Conservation (phyloP, 2,329 filamentous ascomycete genomes). For the Clarireedia sp. region DNA sequence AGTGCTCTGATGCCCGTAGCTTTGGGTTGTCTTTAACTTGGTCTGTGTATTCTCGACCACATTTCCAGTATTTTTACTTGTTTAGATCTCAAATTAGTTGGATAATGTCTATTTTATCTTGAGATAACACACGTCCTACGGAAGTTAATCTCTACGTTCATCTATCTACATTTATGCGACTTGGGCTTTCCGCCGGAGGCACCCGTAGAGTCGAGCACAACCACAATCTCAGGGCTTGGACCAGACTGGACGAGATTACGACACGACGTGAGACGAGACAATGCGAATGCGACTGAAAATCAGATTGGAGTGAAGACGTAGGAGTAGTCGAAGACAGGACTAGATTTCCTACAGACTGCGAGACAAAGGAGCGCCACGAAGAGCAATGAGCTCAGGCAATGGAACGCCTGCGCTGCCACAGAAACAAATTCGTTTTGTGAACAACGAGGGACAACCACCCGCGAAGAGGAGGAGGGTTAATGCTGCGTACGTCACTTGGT, state of each 20-base stretch:
- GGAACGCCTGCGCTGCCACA: neutral
- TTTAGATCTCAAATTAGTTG: too few species aligned
- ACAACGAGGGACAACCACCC: constrained; percentile 72
- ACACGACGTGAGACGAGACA: neutral
- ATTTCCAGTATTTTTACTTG: too few species aligned
- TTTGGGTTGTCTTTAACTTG: too few species aligned
- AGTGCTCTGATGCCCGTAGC: too few species aligned
- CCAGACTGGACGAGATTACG: neutral
- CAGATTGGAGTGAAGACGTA: neutral
- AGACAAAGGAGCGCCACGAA: neutral
- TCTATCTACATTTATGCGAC: neutral
- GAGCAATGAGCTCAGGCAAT: constrained; percentile 1
- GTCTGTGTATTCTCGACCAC: too few species aligned
- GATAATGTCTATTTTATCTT: too few species aligned
- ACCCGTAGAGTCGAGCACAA: neutral
- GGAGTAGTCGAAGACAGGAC: neutral
- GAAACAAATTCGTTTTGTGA: constrained; percentile 69
- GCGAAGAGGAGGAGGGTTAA: constrained; percentile 72
- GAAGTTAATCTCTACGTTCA: neutral
- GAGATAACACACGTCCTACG: too few species aligned
- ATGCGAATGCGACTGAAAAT: neutral
- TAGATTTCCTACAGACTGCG: neutral
- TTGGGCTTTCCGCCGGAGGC: neutral
- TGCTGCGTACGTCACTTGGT: constrained; percentile 54
- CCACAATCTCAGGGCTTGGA: too few species aligned